A percentile compares a stretch with the other conserved stretches of the same genome.
These are phyloP conservation scores for Cladosporium sp. DNA, from an alignment of 2,329 filamentous ascomycete genomes.

Conservation along the genomic window DNA sequence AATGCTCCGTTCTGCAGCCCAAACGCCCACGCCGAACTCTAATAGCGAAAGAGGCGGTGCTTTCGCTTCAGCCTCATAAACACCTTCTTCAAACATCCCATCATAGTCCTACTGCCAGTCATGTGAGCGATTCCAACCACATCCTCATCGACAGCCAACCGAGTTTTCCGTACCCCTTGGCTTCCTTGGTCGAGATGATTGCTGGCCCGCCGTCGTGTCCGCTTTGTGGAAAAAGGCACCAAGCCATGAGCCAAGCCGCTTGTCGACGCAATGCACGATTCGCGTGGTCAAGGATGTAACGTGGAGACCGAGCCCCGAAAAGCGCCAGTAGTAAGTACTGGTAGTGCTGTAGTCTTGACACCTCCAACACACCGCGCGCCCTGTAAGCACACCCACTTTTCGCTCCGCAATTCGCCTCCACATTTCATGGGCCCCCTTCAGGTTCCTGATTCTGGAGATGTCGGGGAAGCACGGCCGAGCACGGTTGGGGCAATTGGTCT, in stretches of 20 bases:
- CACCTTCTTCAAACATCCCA: too few species aligned
- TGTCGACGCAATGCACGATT: conserved; percentile 7
- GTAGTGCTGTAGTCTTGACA: too few species aligned
- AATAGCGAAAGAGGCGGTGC: background rate
- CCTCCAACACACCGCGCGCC: too few species aligned
- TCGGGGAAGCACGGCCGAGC: background rate
- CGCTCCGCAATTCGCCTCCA: conserved; percentile 6
- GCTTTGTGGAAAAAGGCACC: background rate
- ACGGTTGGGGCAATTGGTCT: conserved; percentile 1
- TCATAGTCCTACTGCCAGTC: too few species aligned
- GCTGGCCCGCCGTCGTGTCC: too few species aligned
- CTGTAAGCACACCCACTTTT: too few species aligned
- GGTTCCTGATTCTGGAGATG: background rate
- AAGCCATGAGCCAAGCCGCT: conserved; percentile 11
- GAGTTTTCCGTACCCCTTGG: too few species aligned
- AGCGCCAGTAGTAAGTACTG: too few species aligned
- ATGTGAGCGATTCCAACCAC: too few species aligned
- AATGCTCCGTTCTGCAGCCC: background rate
- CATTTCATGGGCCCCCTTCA: background rate
- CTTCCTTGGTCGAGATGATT: too few species aligned
- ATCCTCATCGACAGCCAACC: too few species aligned
- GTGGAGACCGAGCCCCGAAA: background rate
- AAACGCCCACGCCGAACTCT: background rate
- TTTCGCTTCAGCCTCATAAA: background rate
- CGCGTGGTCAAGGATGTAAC: conserved; percentile 8